Conservation (phyloP, 2,329 filamentous ascomycete genomes). For the Aspergillus candidus region DNA sequence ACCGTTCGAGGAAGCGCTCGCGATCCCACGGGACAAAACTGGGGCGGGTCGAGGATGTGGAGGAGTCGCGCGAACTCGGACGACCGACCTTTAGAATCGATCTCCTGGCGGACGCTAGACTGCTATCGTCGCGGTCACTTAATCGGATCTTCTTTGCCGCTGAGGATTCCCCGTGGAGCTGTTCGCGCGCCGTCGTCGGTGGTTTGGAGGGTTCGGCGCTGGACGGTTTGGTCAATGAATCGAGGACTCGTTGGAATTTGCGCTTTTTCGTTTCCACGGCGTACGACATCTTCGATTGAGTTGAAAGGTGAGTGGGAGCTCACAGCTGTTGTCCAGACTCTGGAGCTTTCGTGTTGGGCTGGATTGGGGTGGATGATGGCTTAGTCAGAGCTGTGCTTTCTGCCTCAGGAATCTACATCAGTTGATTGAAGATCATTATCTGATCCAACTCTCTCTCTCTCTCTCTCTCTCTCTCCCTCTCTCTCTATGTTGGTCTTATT, state of each 20-base stretch:
- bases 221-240: slow-evolving; percentile 5
- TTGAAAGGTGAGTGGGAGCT: too few relatives aligned
- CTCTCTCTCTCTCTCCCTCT: slow-evolving; percentile 1
- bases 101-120: slow-evolving; percentile 19
- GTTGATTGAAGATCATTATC: not conserved
- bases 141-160: slow-evolving; percentile 33
- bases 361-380: too few relatives aligned
- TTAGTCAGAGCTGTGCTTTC: not conserved
- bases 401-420: slow-evolving; percentile 18
- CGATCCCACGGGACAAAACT: slow-evolving; percentile 86
- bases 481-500: too few relatives aligned
- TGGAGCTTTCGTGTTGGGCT: too few relatives aligned
- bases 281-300: too few relatives aligned
- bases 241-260: not conserved
- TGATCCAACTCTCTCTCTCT: not conserved
- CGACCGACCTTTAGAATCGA: slow-evolving; percentile 23
- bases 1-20: slow-evolving; percentile 68
- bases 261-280: too few relatives aligned
- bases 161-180: slow-evolving; percentile 21
- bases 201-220: slow-evolving; percentile 10
- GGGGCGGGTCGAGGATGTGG: slow-evolving; percentile 41
- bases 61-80: slow-evolving; percentile 23
- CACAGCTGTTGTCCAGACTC: too few relatives aligned
- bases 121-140: slow-evolving; percentile 15
- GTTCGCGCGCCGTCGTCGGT: slow-evolving; percentile 18